Percentiles rank a stretch among this genome's conserved stretches.
Evolutionary conservation across 176 grass and related monocot species (phyloP).

Genomic region (Luzula sylvatica): DNA sequence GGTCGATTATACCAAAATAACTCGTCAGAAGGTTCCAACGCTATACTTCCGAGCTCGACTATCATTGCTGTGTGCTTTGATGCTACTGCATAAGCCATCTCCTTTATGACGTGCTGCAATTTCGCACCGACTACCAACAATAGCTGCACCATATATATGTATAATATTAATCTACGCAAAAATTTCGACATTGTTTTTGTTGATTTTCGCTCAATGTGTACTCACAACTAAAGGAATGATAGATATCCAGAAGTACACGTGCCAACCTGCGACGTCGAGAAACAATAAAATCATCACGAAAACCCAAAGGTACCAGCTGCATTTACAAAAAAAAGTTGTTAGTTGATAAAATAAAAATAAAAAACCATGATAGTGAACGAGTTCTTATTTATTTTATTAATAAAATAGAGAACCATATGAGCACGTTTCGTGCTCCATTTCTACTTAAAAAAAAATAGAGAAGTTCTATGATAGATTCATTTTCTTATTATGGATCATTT

Average conservation of each 20-base stretch:
- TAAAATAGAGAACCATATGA: too few species aligned
- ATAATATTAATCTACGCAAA: neutral
- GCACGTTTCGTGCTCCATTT: too few species aligned
- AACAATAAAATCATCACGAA: constrained; percentile 77
- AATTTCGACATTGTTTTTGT: neutral
- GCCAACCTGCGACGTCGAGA: constrained; percentile 71
- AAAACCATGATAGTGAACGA: too few species aligned
- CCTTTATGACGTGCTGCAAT: constrained; percentile 57
- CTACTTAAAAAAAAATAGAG: too few species aligned
- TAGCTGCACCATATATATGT: constrained; percentile 18
- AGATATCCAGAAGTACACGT: constrained; percentile 60
- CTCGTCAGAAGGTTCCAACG: constrained; percentile 50
- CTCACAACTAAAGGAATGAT: constrained; percentile 54
- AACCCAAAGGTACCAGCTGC: constrained; percentile 87
- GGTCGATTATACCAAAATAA: constrained; percentile 55
- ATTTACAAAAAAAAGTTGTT: constrained; percentile 2
- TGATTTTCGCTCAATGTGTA: neutral
- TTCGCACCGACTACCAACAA: constrained; percentile 50
- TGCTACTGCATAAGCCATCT: constrained; percentile 49
- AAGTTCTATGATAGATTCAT: too few species aligned
- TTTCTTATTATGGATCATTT: too few species aligned
- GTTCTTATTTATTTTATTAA: too few species aligned
- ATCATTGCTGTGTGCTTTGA: constrained; percentile 23
- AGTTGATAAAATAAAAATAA: too few species aligned
- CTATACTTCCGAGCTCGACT: constrained; percentile 36